These are phyloP conservation scores for Bipolaris zeicola DNA, from an alignment of 2,329 filamentous ascomycete genomes.

Conservation along the genomic window DNA sequence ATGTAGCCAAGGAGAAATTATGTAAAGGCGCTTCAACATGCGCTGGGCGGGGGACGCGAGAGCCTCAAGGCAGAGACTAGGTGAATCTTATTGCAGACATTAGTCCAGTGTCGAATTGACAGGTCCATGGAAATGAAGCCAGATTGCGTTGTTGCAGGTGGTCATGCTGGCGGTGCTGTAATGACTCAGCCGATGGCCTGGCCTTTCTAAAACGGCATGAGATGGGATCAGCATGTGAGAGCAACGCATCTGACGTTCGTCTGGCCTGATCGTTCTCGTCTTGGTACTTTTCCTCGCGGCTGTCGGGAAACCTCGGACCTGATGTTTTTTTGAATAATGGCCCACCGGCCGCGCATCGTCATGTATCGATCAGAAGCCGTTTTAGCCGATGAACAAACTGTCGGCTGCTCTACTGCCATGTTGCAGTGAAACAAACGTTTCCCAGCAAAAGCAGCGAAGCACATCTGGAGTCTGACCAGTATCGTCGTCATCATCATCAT, in stretches of 20 bases:
- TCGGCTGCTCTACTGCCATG: no score
- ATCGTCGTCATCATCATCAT: no score
- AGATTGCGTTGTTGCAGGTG: no score
- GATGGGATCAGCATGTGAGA: neutral
- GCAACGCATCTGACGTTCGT: neutral
- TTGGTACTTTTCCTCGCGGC: neutral
- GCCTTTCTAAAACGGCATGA: neutral
- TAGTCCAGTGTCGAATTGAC: neutral
- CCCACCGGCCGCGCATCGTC: constrained; percentile 10
- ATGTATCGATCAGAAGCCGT: constrained; percentile 1
- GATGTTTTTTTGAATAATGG: neutral
- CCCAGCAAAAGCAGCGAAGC: no score
- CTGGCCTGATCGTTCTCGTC: neutral
- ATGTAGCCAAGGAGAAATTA: constrained; percentile 14
- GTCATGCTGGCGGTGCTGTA: neutral
- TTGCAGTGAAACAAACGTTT: no score
- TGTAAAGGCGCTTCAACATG: constrained; percentile 29
- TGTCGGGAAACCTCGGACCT: constrained; percentile 15
- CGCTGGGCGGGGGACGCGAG: neutral
- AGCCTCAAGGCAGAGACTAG: neutral
- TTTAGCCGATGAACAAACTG: neutral
- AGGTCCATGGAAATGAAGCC: neutral
- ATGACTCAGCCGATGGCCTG: neutral
- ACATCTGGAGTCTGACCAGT: no score
- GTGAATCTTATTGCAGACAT: neutral